Base-by-base conservation (phyloP, 176 grass and related monocot species). In the Canna indica region DNA sequence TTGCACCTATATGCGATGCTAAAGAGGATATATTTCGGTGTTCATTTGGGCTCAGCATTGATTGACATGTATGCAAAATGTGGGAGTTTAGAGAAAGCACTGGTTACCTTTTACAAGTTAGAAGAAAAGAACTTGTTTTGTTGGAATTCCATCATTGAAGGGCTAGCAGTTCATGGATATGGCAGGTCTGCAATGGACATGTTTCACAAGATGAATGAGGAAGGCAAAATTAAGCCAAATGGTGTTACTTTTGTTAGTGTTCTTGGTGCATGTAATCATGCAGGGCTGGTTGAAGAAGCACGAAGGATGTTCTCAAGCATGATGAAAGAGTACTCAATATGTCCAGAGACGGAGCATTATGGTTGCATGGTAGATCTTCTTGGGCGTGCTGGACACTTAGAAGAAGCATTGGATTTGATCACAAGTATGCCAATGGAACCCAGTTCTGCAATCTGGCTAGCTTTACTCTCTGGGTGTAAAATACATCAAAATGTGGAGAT, bases 351-450 rank as follows among this genome's bases (percentile, higher is more conserved):
- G 33, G 64, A 77, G 64, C 75, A 77, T n/a, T 59, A 68, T 13
- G 75, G 75, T 24, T 77, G 64, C 64, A 77, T 77, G 75, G 64
- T 77, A 8, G 64, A 77, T 58, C 75, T 77, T 68, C 75, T 77
- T 15, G 36, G 47, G 3, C 75, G 75, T 20, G 64, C 64, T 16
- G 75, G 75, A 2, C 75, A 68, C 29, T 30, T 77, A 48, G 29
- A 59, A 77, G 75, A 77, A 36, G 64, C 75, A 77, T 57, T 77
- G 47, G 7, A 39, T 68, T 53, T 77, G 27, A 30, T 77, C 12
- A 15, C 9, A 14, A 31, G 36, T 29, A 77, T 77, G 75, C 44
- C 34, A 20, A 33, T 69, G 8, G 48, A 68, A 28, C 75, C 75
- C 26, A 77, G 58, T 38, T 46, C 75, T 2, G 64, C 48, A 35